Conservation (phyloP, 768 basidiomycete species). For the Rhizopogon vulgaris region DNA sequence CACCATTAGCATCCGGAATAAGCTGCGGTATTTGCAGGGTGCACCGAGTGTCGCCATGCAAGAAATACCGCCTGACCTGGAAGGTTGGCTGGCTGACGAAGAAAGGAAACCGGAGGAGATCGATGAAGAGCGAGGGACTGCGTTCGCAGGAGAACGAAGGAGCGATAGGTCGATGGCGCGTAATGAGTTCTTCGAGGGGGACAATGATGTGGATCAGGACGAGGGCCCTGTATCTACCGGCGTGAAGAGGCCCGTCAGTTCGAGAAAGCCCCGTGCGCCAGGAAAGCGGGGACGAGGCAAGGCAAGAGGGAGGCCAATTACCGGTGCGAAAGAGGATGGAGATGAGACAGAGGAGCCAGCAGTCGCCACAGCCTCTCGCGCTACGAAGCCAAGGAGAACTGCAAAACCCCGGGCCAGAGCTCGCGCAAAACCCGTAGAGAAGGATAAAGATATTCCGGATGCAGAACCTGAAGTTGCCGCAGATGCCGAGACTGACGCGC, state of each 20-base stretch:
- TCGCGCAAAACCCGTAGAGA: slow-evolving; percentile 15
- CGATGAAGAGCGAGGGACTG: slow-evolving; percentile 60
- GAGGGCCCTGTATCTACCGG: slow-evolving; percentile 26
- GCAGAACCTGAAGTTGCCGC: slow-evolving; percentile 23
- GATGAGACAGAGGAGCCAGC: slow-evolving; percentile 33
- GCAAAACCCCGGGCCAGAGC: slow-evolving; percentile 16
- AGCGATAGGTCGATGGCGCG: slow-evolving; percentile 45
- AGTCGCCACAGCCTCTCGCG: slow-evolving; percentile 17
- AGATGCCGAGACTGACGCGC: slow-evolving; percentile 28
- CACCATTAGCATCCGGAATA: slow-evolving; percentile 77
- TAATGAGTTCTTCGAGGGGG: slow-evolving; percentile 73
- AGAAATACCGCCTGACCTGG: slow-evolving; percentile 90
- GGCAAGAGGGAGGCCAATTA: slow-evolving; percentile 27
- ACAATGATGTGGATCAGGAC: slow-evolving; percentile 57
- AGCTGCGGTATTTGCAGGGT: slow-evolving; percentile 87
- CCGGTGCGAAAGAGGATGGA: slow-evolving; percentile 24
- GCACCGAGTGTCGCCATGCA: slow-evolving; percentile 97
- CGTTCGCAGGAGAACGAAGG: slow-evolving; percentile 46
- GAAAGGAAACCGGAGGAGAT: slow-evolving; percentile 61
- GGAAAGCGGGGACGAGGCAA: slow-evolving; percentile 26
- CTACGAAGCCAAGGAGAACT: slow-evolving; percentile 27
- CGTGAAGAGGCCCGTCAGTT: slow-evolving; percentile 9
- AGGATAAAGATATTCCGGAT: slow-evolving; percentile 25
- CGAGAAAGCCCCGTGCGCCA: slow-evolving; percentile 16
- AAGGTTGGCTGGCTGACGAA: slow-evolving; percentile 69